These are phyloP conservation scores for Blastocystis sp. DNA, from an alignment of 352 stramenopile species.

Conservation along the genomic window DNA sequence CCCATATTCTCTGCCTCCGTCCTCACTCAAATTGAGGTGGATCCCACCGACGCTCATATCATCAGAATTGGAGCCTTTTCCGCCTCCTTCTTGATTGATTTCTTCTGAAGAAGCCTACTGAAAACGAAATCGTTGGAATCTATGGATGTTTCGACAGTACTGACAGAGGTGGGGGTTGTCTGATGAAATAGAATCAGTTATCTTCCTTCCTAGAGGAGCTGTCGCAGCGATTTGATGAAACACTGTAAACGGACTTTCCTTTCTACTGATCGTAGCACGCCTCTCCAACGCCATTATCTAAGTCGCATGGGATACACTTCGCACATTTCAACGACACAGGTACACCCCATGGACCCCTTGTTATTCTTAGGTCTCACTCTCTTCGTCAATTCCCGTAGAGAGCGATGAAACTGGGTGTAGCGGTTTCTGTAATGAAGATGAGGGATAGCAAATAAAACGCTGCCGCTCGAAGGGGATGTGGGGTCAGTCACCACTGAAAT, in stretches of 20 bases:
- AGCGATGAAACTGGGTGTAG: background rate
- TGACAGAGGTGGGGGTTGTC: background rate
- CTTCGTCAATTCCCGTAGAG: background rate
- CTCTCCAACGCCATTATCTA: conserved; percentile 33
- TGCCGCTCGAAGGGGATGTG: background rate
- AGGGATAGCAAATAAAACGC: background rate
- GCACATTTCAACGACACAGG: background rate
- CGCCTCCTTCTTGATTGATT: too few relatives aligned
- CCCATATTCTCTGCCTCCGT: background rate
- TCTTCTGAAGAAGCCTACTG: too few relatives aligned
- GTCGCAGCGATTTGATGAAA: conserved; percentile 28
- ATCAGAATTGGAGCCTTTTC: too few relatives aligned
- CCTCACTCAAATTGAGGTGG: background rate
- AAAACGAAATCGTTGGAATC: background rate
- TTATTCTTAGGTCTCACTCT: background rate
- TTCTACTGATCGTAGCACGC: conserved; percentile 16
- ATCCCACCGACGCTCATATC: background rate
- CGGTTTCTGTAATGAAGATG: background rate
- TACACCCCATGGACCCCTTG: background rate
- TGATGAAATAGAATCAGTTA: conserved; percentile 10
- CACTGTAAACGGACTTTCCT: background rate
- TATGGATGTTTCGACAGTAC: background rate
- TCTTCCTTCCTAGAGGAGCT: conserved; percentile 1
- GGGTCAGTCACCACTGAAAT: background rate
- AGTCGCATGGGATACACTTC: background rate